A percentile compares a stretch with the other conserved stretches of the same genome.
Conservation (phyloP, 768 basidiomycete species). For the Mrakia gelida region DNA sequence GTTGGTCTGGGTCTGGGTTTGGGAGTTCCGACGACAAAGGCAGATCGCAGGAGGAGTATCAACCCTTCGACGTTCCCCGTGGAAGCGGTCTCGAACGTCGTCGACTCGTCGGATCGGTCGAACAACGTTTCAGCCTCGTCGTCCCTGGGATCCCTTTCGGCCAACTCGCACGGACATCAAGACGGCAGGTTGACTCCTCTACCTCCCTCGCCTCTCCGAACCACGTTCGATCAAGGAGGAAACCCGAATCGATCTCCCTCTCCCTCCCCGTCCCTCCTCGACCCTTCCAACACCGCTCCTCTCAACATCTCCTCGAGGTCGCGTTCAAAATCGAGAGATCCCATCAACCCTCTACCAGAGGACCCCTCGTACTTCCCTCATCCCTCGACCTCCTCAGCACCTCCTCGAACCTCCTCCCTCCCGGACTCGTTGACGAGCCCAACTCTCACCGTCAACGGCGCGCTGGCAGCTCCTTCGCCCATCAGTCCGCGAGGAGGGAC, state of each 20-base stretch:
- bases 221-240: slow-evolving; percentile 41
- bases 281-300: slow-evolving; percentile 26
- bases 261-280: slow-evolving; percentile 32
- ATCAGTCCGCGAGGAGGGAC: background rate
- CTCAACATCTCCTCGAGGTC: slow-evolving; percentile 17
- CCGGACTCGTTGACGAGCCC: slow-evolving; percentile 20
- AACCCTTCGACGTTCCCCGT: slow-evolving; percentile 46
- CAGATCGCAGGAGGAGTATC: slow-evolving; percentile 55
- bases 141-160: slow-evolving; percentile 33
- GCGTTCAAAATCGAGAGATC: slow-evolving; percentile 16
- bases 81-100: background rate
- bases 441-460: background rate
- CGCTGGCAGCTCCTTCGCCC: background rate
- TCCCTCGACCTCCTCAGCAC: background rate
- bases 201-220: slow-evolving; percentile 43
- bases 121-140: slow-evolving; percentile 20
- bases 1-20: slow-evolving; percentile 43
- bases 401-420: slow-evolving; percentile 16
- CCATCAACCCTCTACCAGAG: background rate
- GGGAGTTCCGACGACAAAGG: slow-evolving; percentile 44
- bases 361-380: background rate
- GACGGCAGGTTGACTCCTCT: slow-evolving; percentile 39
- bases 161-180: slow-evolving; percentile 26
- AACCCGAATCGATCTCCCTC: slow-evolving; percentile 34
- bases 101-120: background rate